Percentiles rank a stretch among this genome's conserved stretches.
Conservation (phyloP, 2,329 filamentous ascomycete species). For the Mycosphaerelloides madeirae region DNA sequence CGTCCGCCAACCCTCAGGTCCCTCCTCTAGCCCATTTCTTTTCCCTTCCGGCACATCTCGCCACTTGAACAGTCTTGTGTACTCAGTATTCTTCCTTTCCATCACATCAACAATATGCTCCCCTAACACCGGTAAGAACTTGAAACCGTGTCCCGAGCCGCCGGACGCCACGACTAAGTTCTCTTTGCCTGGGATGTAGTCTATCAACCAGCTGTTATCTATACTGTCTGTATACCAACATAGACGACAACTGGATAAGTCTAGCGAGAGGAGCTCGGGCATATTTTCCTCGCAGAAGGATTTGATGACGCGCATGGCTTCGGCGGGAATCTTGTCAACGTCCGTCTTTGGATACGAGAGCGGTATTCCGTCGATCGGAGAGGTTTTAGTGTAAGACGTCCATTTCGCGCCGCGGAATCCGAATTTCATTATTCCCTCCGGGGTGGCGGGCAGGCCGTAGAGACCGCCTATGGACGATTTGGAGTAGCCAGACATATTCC, state of each 20-base stretch:
- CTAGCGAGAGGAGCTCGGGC: slow-evolving; percentile 30
- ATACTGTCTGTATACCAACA: slow-evolving; percentile 52
- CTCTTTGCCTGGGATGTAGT: slow-evolving; percentile 19
- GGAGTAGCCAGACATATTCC: slow-evolving; percentile 16
- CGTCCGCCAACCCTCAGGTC: slow-evolving; percentile 25
- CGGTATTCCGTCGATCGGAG: slow-evolving; percentile 1
- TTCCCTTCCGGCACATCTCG: slow-evolving; percentile 18
- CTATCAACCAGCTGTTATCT: slow-evolving; percentile 28
- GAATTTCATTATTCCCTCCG: slow-evolving; percentile 23
- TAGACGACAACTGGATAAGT: slow-evolving; percentile 41
- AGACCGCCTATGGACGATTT: slow-evolving; percentile 14
- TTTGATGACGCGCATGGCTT: slow-evolving; percentile 23
- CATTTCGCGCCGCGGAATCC: slow-evolving; percentile 28
- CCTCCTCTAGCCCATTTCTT: slow-evolving; percentile 28
- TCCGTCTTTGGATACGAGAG: slow-evolving; percentile 22
- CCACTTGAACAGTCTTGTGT: slow-evolving; percentile 25
- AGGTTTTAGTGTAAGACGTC: slow-evolving; percentile 19
- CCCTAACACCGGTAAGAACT: slow-evolving; percentile 31
- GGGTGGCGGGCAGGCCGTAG: slow-evolving; percentile 23
- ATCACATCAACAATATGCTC: slow-evolving; percentile 27
- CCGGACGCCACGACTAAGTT: slow-evolving; percentile 29
- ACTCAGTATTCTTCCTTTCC: slow-evolving; percentile 17
- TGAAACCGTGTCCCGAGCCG: slow-evolving; percentile 32
- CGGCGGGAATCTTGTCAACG: slow-evolving; percentile 18
- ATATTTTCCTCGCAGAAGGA: slow-evolving; percentile 41